phyloP scores from a whole-genome alignment of 2,329 filamentous ascomycete species.

The Ramichloridium luteum region DNA sequence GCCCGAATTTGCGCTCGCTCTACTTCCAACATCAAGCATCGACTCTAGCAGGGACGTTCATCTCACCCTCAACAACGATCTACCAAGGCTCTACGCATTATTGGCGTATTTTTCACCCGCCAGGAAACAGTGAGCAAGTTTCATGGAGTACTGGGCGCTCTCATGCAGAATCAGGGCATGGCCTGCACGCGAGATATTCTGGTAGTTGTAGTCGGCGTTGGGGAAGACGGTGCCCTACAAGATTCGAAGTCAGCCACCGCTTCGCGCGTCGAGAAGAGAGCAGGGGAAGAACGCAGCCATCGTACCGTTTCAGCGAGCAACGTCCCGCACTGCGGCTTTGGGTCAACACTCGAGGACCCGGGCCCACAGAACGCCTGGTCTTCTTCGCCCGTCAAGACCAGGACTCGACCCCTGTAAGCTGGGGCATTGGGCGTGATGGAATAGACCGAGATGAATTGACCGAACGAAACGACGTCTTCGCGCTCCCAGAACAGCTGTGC shows the following conservation, averaged over 20 bases:
- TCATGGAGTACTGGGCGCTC: constrained; percentile 3
- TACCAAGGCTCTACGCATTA: too few species aligned
- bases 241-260: too few species aligned
- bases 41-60: too few species aligned
- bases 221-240: too few species aligned
- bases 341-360: constrained; percentile 7
- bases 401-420: constrained; percentile 7
- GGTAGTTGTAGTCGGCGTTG: constrained; percentile 9
- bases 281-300: too few species aligned
- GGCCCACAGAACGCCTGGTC: constrained; percentile 13
- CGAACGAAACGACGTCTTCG: constrained; percentile 8
- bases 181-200: constrained; percentile 8
- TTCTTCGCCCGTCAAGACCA: constrained; percentile 10
- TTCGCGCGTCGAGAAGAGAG: too few species aligned
- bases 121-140: constrained; percentile 7
- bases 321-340: constrained; percentile 5
- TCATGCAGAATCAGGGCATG: constrained; percentile 8
- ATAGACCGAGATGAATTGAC: constrained; percentile 10
- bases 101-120: constrained; percentile 4
- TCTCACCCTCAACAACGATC: too few species aligned
- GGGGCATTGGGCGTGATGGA: constrained; percentile 4
- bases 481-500: constrained; percentile 8
- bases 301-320: constrained; percentile 7
- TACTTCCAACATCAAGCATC: too few species aligned
- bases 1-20: too few species aligned